Evolutionary conservation across 371 early-diverging fungal genomes (phyloP).

Genomic region (Mortierella sp.): DNA sequence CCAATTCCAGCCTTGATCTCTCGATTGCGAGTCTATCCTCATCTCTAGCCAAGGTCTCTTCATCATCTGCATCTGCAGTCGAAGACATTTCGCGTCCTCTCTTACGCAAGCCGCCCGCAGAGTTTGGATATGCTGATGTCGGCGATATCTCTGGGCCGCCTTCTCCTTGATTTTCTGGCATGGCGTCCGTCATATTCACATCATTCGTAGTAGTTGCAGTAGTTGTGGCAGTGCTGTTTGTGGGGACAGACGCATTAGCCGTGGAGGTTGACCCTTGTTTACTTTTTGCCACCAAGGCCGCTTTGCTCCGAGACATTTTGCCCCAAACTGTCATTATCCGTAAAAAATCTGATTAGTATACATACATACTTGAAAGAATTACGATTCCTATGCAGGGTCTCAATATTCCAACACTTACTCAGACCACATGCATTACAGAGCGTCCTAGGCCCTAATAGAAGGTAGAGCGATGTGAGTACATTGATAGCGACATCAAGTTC

Average conservation of each 20-base stretch:
- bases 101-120: constrained; percentile 14
- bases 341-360: too few relatives aligned
- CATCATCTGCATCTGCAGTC: constrained; percentile 9
- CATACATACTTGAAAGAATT: not conserved
- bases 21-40: constrained; percentile 15
- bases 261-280: constrained; percentile 12
- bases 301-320: constrained; percentile 48
- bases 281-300: constrained; percentile 27
- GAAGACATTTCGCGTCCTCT: constrained; percentile 20
- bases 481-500: too few relatives aligned
- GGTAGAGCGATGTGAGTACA: not conserved
- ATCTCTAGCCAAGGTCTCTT: constrained; percentile 7
- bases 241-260: too few relatives aligned
- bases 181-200: constrained; percentile 6
- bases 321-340: constrained; percentile 40
- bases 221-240: too few relatives aligned
- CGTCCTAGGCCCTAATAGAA: constrained; percentile 61
- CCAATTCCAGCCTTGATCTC: not conserved
- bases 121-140: too few relatives aligned
- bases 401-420: constrained; percentile 57
- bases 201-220: not conserved
- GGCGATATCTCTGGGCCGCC: not conserved
- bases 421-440: constrained; percentile 76
- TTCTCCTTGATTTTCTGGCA: not conserved
- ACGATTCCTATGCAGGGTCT: not conserved